Evolutionary conservation across 2,329 filamentous ascomycete genomes (phyloP).

Genomic region (Xylaria sp.): DNA sequence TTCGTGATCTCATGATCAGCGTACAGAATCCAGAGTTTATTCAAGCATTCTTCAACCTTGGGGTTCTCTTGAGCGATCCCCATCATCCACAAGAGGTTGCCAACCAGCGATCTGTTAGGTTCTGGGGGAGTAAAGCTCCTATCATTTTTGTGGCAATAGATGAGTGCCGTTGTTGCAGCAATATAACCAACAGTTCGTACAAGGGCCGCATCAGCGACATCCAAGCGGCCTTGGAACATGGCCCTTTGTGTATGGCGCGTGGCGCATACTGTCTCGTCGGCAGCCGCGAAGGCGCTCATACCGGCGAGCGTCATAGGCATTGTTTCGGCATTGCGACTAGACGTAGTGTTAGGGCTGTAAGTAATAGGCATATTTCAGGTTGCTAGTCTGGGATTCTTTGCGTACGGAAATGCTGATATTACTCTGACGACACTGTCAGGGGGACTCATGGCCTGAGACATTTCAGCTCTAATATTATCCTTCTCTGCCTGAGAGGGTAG

Average conservation of each 20-base stretch:
- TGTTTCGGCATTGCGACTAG: conserved; percentile 40
- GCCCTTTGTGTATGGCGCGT: conserved; percentile 44
- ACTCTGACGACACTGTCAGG: conserved; percentile 34
- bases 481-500: conserved; percentile 43
- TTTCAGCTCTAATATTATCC: conserved; percentile 33
- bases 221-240: conserved; percentile 44
- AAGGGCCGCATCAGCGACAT: conserved; percentile 44
- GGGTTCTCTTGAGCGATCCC: conserved; percentile 44
- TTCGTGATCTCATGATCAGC: conserved; percentile 57
- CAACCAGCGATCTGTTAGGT: conserved; percentile 42
- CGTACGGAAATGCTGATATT: conserved; percentile 39
- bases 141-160: conserved; percentile 48
- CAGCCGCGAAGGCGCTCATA: conserved; percentile 43
- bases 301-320: conserved; percentile 47
- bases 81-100: conserved; percentile 56
- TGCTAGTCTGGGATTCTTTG: background rate
- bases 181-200: conserved; percentile 44
- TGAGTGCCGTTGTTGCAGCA: conserved; percentile 44
- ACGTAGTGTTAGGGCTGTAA: conserved; percentile 2
- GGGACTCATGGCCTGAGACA: conserved; percentile 35
- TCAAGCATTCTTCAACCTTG: conserved; percentile 39
- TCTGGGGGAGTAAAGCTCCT: conserved; percentile 43
- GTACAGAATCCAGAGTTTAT: conserved; percentile 50
- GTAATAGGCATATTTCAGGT: background rate
- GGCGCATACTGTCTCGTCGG: conserved; percentile 41